Base-by-base conservation (phyloP, 208 protist species). In the Wallacemonas sp. region DNA sequence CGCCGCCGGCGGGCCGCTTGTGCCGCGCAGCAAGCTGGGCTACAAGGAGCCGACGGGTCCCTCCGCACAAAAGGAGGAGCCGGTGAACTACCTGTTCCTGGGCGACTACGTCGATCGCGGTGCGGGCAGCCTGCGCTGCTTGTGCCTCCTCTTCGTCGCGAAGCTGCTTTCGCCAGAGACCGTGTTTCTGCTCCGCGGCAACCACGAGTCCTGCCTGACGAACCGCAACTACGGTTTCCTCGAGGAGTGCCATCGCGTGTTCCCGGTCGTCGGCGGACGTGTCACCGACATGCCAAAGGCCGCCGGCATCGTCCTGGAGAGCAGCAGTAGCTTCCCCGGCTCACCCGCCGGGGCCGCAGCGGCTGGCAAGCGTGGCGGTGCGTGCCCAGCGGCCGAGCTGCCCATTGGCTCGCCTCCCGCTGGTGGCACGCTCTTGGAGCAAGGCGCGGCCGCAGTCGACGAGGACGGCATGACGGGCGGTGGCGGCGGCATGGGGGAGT, bases 161-260 rank as follows among this genome's bases (percentile, higher is more conserved):
- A 99, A 99, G 76, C 83, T 99, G 63, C 89, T 98, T 43, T 99
- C 98, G 49, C 98, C 98, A 17, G 81, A 98, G 46, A 99, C 98
- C 55, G 98, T 99, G 61, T 99, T 99, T 70, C 84, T 99, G 24
- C 81, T 99, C 3, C 87, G 99, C 34, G 99, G 99, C 33, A 99
- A 99, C 81, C 99, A 99, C 80, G 99, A 99, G 83, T 99, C 95
- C 76, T 80, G 91, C 6, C 94, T 93, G 19, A 99, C 99, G 57
- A 99, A 99, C 72, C 79, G 98, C 52, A 97, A 99, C 68, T 99
- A 99, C 79, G 99, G 99, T 43, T 99, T 99, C 79, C 98, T 99
- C 54, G 97, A 99, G 48, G 99, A 99, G 80, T 99, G 98, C 77
- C 72, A 92, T 57, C 60, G 79, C 29, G 90, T 94, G 64, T 99